Evolutionary conservation across 2,329 filamentous ascomycete genomes (phyloP), one percentile per base, ranked within the genome.

Genomic region (Arthrobotrys sinensis): DNA sequence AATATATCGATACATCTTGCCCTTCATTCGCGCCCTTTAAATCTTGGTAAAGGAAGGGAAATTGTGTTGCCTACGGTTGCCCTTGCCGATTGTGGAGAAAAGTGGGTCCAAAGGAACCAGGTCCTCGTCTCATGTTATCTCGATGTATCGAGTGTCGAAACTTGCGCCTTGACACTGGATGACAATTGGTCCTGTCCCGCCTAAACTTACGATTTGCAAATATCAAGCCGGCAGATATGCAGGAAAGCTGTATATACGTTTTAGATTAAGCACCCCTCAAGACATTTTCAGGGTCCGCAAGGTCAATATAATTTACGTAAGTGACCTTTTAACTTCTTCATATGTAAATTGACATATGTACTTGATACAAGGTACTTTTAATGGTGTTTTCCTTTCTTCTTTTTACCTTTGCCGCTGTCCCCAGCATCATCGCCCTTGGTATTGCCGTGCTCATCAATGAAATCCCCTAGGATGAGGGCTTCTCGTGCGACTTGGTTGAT

Each of bases 401-500:
- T 78, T 21, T 70, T 70, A 62, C 60, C 53, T 38, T 63, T 64
- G 21, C 38, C 55, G 40, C 48, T 40, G 64, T 78, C 75, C 6
- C 57, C 57, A 34, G 62, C n/a, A 11, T 77, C 71, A 28, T 67
- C 72, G 8, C 28, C 52, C 66, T 70, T 77, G 40, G 40, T 52
- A 40, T 70, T 70, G 38, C 72, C 72, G 40, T 77, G 72, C 50
- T 78, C 76, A 52, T 79, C 69, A 38, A 79, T 60, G 45, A 79
- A 79, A 3, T 55, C 60, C 14, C 76, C 76, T 14, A 69, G 52
- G 24, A 73, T 57, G 4, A 79, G 65, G 21, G 76, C 76, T 38
- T 79, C 76, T 24, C 76, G 53, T 36, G 76, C 76, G 19, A 79
- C 69, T 65, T 79, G 76, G 19, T 79, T 79, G 43, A 79, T 79